phyloP scores from a whole-genome alignment of 768 basidiomycete genomes.

The Tulasnella sp. region DNA sequence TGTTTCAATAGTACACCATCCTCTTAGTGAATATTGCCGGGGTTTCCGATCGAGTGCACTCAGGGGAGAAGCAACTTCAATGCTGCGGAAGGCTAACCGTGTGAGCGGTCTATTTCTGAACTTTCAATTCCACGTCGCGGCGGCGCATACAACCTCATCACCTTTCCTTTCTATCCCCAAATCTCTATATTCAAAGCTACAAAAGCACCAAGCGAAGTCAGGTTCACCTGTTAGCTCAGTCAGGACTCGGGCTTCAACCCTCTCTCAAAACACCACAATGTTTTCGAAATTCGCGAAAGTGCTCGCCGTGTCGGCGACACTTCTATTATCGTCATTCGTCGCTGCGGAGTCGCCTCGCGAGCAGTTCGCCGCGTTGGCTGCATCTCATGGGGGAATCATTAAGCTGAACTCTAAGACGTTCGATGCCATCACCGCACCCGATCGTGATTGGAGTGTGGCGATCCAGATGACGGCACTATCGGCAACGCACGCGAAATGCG shows the following conservation, averaged over 20 bases:
- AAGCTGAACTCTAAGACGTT: slow-evolving; percentile 70
- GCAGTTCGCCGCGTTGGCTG: slow-evolving; percentile 65
- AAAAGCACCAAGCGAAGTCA: background rate
- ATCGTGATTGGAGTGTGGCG: slow-evolving; percentile 82
- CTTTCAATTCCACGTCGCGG: slow-evolving; percentile 9
- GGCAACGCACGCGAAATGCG: slow-evolving; percentile 72
- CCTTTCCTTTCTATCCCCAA: background rate
- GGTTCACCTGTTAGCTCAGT: background rate
- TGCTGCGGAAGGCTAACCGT: background rate
- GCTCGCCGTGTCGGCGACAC: background rate
- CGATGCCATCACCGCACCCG: slow-evolving; percentile 68
- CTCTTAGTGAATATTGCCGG: background rate
- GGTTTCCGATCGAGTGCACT: background rate
- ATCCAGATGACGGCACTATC: slow-evolving; percentile 82
- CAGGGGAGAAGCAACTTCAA: too few relatives aligned
- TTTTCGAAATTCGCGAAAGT: background rate
- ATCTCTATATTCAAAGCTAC: background rate
- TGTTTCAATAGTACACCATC: slow-evolving; percentile 4
- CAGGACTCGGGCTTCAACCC: background rate
- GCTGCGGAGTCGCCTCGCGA: slow-evolving; percentile 37
- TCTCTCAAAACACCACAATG: background rate
- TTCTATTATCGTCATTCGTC: slow-evolving; percentile 1
- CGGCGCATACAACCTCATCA: background rate
- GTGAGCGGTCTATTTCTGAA: slow-evolving; percentile 2
- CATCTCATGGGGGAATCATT: slow-evolving; percentile 72